Evolutionary conservation across 352 stramenopile genomes (phyloP), one percentile per base, ranked within the genome.

Genomic region (Phytopythium chamaehyphon): DNA sequence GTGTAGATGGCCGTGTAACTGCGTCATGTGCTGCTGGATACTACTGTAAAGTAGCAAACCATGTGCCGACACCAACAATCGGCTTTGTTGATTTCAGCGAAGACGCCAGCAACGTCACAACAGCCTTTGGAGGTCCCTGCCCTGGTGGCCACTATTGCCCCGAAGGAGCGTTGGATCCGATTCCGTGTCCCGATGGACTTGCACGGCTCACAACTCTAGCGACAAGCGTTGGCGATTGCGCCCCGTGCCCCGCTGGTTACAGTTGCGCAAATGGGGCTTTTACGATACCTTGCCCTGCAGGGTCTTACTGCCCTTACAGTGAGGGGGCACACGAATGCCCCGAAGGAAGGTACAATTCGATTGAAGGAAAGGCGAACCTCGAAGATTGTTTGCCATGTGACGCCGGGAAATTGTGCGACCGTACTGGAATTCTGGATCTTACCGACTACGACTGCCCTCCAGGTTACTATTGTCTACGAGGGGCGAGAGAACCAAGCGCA

Each of bases 231-330:
- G 69, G 73, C n/a, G 79, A 91, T 47, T 91, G 83, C 36, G 79
- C 69, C 0, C 64, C 64, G 7, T 98, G 91, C 59, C 75, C 83
- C n/a, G 76, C 79, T 14, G 91, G 92, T 6, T 93, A 83, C 60
- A 96, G 76, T 38, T 98, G 93, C 42, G 63, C 79, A 5, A 71
- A 83, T 19, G 86, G 87, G 7, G 82, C 77, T 2, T 62, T 64
- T 11, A 92, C 76, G 1, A 61, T 85, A 11, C 47, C 57, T 1
- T 96, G 88, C 53, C 77, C 84, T 3, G 61, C 72, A 15, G 83
- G 83, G 3, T 76, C 64, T 8, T 90, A 83, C 38, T 91, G 76
- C 15, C 40, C 70, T 0, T 70, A 76, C 36, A 69, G 56, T 15
- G 39, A 76, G 38, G 77, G 71, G 33, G 66, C 70, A n/a, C 28